Conservation (phyloP, 768 basidiomycete species). For the Lentinula guzmanii region DNA sequence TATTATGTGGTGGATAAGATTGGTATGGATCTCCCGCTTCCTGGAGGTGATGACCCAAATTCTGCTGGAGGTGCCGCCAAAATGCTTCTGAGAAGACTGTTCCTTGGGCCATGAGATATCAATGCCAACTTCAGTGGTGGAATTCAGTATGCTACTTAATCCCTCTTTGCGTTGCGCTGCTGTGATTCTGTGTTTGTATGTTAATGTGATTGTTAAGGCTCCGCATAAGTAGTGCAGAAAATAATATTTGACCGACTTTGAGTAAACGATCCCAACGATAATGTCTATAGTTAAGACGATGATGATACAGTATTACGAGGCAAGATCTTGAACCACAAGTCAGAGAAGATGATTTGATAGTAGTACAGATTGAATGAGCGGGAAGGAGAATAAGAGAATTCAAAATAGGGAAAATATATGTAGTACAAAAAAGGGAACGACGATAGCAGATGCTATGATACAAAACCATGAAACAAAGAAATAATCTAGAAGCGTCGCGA, state of each 20-base stretch:
- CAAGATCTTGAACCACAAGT: not conserved
- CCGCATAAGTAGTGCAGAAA: too few relatives aligned
- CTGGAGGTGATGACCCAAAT: conserved; percentile 30
- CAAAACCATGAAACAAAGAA: not conserved
- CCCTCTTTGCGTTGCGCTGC: too few relatives aligned
- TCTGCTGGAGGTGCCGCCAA: conserved; percentile 9
- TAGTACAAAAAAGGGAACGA: not conserved
- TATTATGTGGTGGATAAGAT: conserved; percentile 43
- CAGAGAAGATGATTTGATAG: not conserved
- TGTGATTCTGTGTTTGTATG: too few relatives aligned
- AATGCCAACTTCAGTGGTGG: too few relatives aligned
- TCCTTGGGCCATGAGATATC: not conserved
- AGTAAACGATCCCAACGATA: not conserved
- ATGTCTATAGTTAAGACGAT: too few relatives aligned
- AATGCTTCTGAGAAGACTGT: conserved; percentile 1
- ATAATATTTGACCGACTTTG: too few relatives aligned
- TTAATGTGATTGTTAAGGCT: too few relatives aligned
- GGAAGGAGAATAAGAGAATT: not conserved
- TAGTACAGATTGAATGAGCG: not conserved
- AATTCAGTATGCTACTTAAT: too few relatives aligned
- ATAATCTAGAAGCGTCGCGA: not conserved
- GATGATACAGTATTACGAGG: not conserved
- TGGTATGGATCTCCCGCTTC: conserved; percentile 33
- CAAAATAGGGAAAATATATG: not conserved
- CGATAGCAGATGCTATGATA: not conserved